These are phyloP conservation scores for Lobosporangium transversale DNA, from an alignment of 192 early-diverging fungal species.

Conservation along the genomic window DNA sequence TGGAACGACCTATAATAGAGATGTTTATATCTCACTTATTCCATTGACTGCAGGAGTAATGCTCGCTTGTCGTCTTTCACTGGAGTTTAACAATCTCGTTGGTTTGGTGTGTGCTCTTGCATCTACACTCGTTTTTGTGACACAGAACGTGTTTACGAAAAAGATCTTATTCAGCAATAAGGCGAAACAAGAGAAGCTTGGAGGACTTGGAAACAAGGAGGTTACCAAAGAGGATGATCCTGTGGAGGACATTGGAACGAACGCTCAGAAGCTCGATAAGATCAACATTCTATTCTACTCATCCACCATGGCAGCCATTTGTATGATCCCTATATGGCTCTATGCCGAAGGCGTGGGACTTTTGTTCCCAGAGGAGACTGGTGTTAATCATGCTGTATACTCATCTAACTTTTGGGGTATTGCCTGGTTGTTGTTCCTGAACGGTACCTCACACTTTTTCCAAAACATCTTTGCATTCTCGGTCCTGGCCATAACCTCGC, in stretches of 20 bases:
- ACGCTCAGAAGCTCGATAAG: slow-evolving; percentile 83
- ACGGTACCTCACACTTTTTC: slow-evolving; percentile 83
- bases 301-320: slow-evolving; percentile 71
- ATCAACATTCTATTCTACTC: slow-evolving; percentile 89
- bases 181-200: slow-evolving; percentile 27
- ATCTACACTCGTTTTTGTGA: slow-evolving; percentile 84
- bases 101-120: slow-evolving; percentile 80
- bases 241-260: slow-evolving; percentile 34
- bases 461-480: slow-evolving; percentile 87
- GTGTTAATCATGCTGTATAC: slow-evolving; percentile 23
- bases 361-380: slow-evolving; percentile 35
- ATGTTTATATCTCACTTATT: slow-evolving; percentile 81
- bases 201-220: slow-evolving; percentile 42
- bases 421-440: slow-evolving; percentile 71
- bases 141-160: slow-evolving; percentile 90
- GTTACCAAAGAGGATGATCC: slow-evolving; percentile 22
- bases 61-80: slow-evolving; percentile 79
- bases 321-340: slow-evolving; percentile 86
- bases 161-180: slow-evolving; percentile 70
- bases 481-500: slow-evolving; percentile 76
- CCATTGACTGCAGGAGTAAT: slow-evolving; percentile 90
- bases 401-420: slow-evolving; percentile 49
- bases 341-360: slow-evolving; percentile 73
- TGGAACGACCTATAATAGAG: slow-evolving; percentile 69
- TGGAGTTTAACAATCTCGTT: slow-evolving; percentile 72